A percentile compares a stretch with the other conserved stretches of the same genome.
These are phyloP conservation scores for Barnettozyma botsteinii DNA, from an alignment of 805 yeast genomes.

Conservation along the genomic window DNA sequence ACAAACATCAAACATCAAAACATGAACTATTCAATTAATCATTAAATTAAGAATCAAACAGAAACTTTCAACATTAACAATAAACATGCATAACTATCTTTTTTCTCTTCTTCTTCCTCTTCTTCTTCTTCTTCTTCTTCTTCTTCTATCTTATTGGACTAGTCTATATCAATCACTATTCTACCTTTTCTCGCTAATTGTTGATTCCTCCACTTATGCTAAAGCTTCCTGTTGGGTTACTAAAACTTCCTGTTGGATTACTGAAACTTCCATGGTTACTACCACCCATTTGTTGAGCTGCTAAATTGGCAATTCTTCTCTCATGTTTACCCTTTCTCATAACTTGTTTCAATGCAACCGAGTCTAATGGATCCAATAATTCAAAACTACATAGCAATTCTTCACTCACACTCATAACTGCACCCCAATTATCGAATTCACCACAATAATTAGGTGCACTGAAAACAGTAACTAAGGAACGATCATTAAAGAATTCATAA, in stretches of 20 bases:
- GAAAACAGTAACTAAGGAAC: conserved; percentile 92
- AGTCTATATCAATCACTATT: no score
- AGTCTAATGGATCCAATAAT: conserved; percentile 86
- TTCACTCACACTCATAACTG: conserved; percentile 94
- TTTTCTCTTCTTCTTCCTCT: no score
- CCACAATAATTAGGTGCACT: conserved; percentile 91
- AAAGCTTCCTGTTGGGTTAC: no score
- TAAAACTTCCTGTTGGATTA: conserved; percentile 20
- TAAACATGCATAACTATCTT: no score
- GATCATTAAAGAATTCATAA: conserved; percentile 91
- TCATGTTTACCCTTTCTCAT: conserved; percentile 93
- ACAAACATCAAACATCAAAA: no score
- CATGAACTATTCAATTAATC: no score
- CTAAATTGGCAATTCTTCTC: conserved; percentile 54
- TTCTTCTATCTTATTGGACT: no score
- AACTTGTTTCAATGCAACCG: conserved; percentile 87
- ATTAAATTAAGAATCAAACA: no score
- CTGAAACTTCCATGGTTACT: conserved; percentile 19
- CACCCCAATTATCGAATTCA: conserved; percentile 82
- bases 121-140: no score
- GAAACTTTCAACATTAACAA: no score
- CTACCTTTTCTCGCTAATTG: neutral
- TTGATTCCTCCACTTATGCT: conserved; percentile 5
- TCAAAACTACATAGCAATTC: conserved; percentile 91
- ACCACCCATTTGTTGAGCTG: conserved; percentile 14